Base-by-base conservation (phyloP, 2,329 filamentous ascomycete genomes). In the Emmonsia crescens region DNA sequence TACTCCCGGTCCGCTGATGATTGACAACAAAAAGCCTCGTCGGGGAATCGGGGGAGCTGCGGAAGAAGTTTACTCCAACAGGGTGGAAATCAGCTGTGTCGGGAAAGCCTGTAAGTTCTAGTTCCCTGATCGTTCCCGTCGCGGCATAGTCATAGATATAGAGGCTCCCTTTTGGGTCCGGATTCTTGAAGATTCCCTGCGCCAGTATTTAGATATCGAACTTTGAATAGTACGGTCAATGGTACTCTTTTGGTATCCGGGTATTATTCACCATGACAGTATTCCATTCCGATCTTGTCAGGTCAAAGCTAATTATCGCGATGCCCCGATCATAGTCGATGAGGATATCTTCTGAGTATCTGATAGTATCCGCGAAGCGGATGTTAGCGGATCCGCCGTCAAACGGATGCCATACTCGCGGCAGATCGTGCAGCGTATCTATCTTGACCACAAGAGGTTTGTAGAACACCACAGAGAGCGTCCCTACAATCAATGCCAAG, bases 1-100 rank as follows among this genome's bases (percentile, higher is more conserved):
- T 63, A 24, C 60, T 61, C 16, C 61, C 61, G 24, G 57, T 60
- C 19, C 58, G n/a, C 33, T 51, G 55, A 40, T 66, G 64, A 27
- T 66, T 65, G 29, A 60, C 62, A 44, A 66, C 59, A 60, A 66
- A 66, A 6, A 66, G 40, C 55, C 65, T 57, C 36, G 60, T 60
- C 16, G 24, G 58, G 21, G 38, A 31, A 52, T 60, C 44, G 10
- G 59, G 54, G 16, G 61, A 33, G 42, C 49, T 62, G 24, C 61
- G 65, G 58, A 64, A 66, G 21, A 65, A 51, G 51, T 60, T 62
- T 27, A 66, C 56, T 12, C 65, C 64, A 46, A 65, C 57, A 33
- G 65, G 65, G 44, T 62, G 64, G 33, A 66, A 62, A 29, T 60
- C 55, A 8, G 29, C 60, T 27, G 59, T 61, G 3, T 27, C 36